These are phyloP conservation scores for Rhododendron williamsianum DNA, from an alignment of 148 eudicot species.

Conservation along the genomic window DNA sequence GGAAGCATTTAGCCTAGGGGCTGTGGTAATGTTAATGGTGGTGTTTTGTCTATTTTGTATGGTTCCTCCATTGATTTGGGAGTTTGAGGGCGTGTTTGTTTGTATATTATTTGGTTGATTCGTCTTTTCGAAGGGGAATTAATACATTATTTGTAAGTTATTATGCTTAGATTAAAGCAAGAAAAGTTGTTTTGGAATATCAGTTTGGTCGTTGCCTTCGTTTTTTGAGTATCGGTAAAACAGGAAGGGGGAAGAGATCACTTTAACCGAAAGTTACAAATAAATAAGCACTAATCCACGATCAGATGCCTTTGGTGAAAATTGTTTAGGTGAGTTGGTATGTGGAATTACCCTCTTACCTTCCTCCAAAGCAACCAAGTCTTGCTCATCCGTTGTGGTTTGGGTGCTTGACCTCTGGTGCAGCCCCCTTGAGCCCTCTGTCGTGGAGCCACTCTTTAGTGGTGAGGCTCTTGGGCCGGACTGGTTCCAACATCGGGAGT, in stretches of 20 bases:
- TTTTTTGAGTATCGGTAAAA: not conserved
- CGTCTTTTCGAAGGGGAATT: constrained; percentile 5
- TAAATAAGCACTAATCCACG: too few relatives aligned
- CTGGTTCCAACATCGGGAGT: too few relatives aligned
- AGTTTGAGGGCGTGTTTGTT: constrained; percentile 7
- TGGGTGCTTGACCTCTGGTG: too few relatives aligned
- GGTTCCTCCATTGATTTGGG: not conserved
- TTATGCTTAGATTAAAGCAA: not conserved
- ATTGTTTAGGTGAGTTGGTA: too few relatives aligned
- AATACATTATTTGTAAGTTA: not conserved
- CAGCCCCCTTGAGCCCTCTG: too few relatives aligned
- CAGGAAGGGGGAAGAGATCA: not conserved
- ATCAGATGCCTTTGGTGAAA: too few relatives aligned
- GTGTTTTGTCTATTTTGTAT: constrained; percentile 7
- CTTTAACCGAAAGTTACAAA: not conserved
- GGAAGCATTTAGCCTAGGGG: constrained; percentile 17
- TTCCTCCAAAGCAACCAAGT: too few relatives aligned
- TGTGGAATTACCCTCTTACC: too few relatives aligned
- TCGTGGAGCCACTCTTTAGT: too few relatives aligned
- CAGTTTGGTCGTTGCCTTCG: not conserved
- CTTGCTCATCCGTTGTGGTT: too few relatives aligned
- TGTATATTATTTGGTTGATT: constrained; percentile 17
- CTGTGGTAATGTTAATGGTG: constrained; percentile 16
- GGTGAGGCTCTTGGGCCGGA: too few relatives aligned
- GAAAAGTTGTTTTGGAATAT: not conserved